Evolutionary conservation across 2,329 filamentous ascomycete species (phyloP), one percentile per base, ranked within the genome.

Genomic region (Monosporascus sp.): DNA sequence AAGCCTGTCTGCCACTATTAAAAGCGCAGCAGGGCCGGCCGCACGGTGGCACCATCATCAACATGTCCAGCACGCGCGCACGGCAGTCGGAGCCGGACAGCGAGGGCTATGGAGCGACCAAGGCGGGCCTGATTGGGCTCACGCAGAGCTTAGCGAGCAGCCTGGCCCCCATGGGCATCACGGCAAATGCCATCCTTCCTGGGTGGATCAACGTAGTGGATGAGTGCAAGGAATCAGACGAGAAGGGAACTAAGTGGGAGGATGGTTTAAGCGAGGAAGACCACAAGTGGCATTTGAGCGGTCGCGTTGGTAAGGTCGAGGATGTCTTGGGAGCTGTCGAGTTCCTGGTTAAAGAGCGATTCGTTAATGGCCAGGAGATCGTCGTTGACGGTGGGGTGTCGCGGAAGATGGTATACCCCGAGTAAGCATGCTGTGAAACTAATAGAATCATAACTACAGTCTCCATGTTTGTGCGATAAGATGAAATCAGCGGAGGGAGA

Each of bases 191-290:
- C 0, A 74, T 80, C 17, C 60, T 78, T 37, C 77, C 76, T 0
- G 77, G 78, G 0, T 80, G 78, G 78, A 77, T 81, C 47, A 70
- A 79, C 58, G 77, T 79, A 7, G 65, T 60, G 47, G 68, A 78
- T 46, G 64, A 67, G 54, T 62, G 60, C 52, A 59, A 55, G 40
- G 61, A 56, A 24, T 65, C 63, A 9, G 65, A 79, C 58, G 70
- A 73, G 58, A 63, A 68, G 41, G 69, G 69, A 0, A 55, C 49
- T 48, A 55, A 56, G 37, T 80, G 77, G 78, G 74, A 77, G 54
- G 72, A 77, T 4, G 75, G 72, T 0, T 58, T 79, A 57, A 70
- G 62, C 2, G 65, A 72, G 53, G 70, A 72, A 40, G 78, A 81
- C 55, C 70, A 72, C 28, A 54, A 63, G 49, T 80, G 77, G 77